Percentiles rank a stretch among this genome's conserved stretches.
These are phyloP conservation scores for Sparassis latifolia DNA, from an alignment of 1,284 basidiomycete species.

Conservation along the genomic window DNA sequence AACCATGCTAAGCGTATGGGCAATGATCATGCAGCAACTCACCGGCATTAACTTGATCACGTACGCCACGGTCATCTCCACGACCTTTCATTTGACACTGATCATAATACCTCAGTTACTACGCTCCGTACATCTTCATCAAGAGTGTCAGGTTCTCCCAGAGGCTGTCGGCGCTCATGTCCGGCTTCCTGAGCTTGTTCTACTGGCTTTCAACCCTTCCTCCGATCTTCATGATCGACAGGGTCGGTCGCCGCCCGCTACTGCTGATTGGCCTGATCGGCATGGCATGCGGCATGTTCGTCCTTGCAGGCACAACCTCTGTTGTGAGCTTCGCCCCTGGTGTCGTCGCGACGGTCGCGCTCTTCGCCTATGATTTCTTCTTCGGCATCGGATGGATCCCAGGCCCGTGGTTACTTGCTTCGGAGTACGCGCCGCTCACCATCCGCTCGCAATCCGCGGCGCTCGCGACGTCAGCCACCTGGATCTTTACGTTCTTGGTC, in stretches of 20 bases:
- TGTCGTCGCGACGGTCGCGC: background rate
- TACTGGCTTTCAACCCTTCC: constrained; percentile 43
- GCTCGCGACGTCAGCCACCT: background rate
- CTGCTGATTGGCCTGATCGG: constrained; percentile 45
- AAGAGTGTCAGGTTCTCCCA: background rate
- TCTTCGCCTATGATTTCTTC: background rate
- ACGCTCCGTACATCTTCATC: background rate
- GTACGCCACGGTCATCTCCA: constrained; percentile 41
- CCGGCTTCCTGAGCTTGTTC: constrained; percentile 44
- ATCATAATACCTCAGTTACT: background rate
- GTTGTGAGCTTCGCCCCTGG: background rate
- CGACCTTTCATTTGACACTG: constrained; percentile 29
- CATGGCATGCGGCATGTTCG: constrained; percentile 18
- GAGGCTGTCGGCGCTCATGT: background rate
- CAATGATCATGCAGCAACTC: background rate
- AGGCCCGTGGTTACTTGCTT: background rate
- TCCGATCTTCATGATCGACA: constrained; percentile 43
- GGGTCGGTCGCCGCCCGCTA: constrained; percentile 42
- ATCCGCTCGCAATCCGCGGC: background rate
- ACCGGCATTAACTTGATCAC: background rate
- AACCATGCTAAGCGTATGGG: constrained; percentile 46
- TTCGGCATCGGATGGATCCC: background rate
- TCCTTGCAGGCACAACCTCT: background rate
- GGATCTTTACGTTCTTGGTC: background rate
- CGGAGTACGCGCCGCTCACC: background rate